Evolutionary conservation across 192 early-diverging fungal species (phyloP), one percentile per base, ranked within the genome.

Genomic region (Ambispora gerdemannii): DNA sequence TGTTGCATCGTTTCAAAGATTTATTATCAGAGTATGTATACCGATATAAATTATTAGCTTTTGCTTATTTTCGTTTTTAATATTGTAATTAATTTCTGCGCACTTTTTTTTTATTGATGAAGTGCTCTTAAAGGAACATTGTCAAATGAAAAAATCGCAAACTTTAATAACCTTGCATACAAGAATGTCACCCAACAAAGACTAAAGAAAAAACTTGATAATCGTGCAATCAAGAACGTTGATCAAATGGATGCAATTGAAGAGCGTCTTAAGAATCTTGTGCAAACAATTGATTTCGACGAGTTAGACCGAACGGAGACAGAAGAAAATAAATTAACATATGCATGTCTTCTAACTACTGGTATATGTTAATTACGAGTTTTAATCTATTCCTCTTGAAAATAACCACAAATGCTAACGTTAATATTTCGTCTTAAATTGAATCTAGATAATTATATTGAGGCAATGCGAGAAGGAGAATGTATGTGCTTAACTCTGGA

Each of bases 401-500:
- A n/a, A 36, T 0, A 17, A 36, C 15, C 15, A 15, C 15, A 43
- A 15, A 10, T 43, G 38, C 38, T 43, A 6, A 38, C n/a, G 10
- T 15, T 2, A n/a, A 27, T 50, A n/a, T n/a, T n/a, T n/a, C n/a
- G n/a, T n/a, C n/a, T n/a, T n/a, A n/a, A n/a, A 22, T 66, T 67
- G 2, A 13, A 20, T 51, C 20, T 67, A 67, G 68, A 70, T 60
- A 70, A 70, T 50, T 70, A 70, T 32, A 59, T 80, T 31, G 79
- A 80, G 17, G 74, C 74, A 19, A 47, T 80, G 36, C 61, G 59
- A n/a, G 76, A 76, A 27, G 79, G 76, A 0, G 79, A 80, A 50
- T 80, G 79, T 62, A 67, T 80, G 0, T 80, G 79, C 49, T 72
- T 80, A 70, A 76, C 79, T 13, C 32, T 80, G 20, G 79, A 80